These are phyloP conservation scores for Neoboletus subvelutipes DNA, from an alignment of 768 basidiomycete species.

Conservation along the genomic window DNA sequence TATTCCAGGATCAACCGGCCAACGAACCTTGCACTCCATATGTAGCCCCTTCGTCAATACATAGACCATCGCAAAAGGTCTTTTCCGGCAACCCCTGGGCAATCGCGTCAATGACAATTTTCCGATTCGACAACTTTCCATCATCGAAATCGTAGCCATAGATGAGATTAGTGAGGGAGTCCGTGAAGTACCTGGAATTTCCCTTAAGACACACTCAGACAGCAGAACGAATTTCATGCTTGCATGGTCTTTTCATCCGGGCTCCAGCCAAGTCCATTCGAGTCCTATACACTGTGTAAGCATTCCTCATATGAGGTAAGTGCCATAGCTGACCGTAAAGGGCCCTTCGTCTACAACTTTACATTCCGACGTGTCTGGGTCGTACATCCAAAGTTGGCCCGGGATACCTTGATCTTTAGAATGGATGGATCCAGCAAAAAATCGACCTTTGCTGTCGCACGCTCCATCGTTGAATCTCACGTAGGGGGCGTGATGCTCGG, in stretches of 20 bases:
- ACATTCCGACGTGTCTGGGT: constrained; percentile 48
- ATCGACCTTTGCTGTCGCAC: constrained; percentile 63
- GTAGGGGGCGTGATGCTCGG: constrained; percentile 38
- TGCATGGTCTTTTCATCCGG: constrained; percentile 21
- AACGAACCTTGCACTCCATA: constrained; percentile 59
- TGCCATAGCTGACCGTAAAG: constrained; percentile 52
- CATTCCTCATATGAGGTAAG: constrained; percentile 4
- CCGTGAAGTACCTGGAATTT: constrained; percentile 62
- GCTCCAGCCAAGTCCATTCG: constrained; percentile 25
- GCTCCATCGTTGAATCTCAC: constrained; percentile 72
- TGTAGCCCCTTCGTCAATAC: constrained; percentile 58
- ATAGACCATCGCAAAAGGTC: constrained; percentile 64
- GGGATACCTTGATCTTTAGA: constrained; percentile 49
- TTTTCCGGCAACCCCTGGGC: constrained; percentile 49
- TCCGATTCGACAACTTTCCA: constrained; percentile 55
- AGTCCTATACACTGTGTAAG: constrained; percentile 10
- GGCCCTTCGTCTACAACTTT: constrained; percentile 58
- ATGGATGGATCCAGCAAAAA: constrained; percentile 63
- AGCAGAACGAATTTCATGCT: constrained; percentile 6
- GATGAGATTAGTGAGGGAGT: constrained; percentile 64
- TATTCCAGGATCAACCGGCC: constrained; percentile 21
- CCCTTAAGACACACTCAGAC: constrained; percentile 10
- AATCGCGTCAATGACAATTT: constrained; percentile 57
- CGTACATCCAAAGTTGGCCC: constrained; percentile 59
- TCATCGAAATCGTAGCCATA: constrained; percentile 55